Percentiles rank a stretch among this genome's conserved stretches.
Conservation (phyloP, 495 filamentous ascomycete species). For the Aspergillus baeticus region DNA sequence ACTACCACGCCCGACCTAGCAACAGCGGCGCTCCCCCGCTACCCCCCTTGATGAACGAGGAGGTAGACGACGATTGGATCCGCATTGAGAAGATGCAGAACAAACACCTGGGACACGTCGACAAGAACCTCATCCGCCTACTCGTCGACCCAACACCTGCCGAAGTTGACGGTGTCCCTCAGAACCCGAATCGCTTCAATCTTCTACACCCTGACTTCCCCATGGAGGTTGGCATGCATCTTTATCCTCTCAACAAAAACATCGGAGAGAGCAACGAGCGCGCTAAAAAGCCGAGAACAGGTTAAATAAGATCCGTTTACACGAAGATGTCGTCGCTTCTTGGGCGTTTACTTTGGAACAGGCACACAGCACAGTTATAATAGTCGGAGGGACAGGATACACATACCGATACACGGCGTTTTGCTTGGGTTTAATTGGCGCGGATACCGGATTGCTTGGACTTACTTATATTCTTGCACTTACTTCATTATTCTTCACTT, state of each 20-base stretch:
- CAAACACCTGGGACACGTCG: slow-evolving; percentile 39
- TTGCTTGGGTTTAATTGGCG: slow-evolving; percentile 3
- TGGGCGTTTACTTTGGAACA: slow-evolving; percentile 12
- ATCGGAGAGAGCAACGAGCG: slow-evolving; percentile 16
- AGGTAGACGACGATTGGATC: slow-evolving; percentile 58
- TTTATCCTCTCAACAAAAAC: slow-evolving; percentile 27
- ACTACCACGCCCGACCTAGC: slow-evolving; percentile 42
- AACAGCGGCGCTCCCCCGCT: slow-evolving; percentile 50
- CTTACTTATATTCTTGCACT: slow-evolving; percentile 6
- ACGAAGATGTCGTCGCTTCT: neutral
- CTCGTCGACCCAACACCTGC: slow-evolving; percentile 31
- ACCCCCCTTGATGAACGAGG: slow-evolving; percentile 53
- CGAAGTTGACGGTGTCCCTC: slow-evolving; percentile 32
- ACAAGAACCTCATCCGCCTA: slow-evolving; percentile 35
- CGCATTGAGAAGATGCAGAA: slow-evolving; percentile 49
- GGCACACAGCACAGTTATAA: neutral
- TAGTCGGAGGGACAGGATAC: neutral
- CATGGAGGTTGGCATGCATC: slow-evolving; percentile 33
- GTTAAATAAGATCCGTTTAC: slow-evolving; percentile 5
- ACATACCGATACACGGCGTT: slow-evolving; percentile 13
- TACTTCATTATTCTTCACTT: neutral
- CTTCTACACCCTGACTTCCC: slow-evolving; percentile 46
- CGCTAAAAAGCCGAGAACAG: slow-evolving; percentile 16
- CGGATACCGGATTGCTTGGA: neutral
- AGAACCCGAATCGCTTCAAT: slow-evolving; percentile 36